Base-by-base conservation (phyloP, 495 filamentous ascomycete genomes). In the Xylaria sp. region DNA sequence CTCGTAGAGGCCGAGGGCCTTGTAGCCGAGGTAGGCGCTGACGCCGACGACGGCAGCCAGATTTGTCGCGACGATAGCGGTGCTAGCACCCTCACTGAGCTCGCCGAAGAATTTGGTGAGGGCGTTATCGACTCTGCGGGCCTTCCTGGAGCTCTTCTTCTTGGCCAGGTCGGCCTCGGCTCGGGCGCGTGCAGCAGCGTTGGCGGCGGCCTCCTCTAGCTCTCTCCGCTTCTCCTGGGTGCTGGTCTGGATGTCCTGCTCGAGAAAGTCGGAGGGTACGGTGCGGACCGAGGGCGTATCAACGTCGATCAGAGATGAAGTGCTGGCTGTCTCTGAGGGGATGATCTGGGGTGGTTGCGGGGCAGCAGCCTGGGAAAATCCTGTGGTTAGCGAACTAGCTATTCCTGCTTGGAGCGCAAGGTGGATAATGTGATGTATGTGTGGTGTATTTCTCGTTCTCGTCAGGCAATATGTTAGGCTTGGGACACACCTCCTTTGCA, bases 251-350 rank as follows among this genome's bases (percentile, higher is more conserved):
- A 93, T 78, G 15, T 88, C 86, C 69, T 90, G 87, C 67, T 89
- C 79, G 62, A 85, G 78, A 79, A 88, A 93, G 74, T 90, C 85
- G 5, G 92, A 85, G 21, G 91, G 90, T 0, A 93, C 92, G 21
- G 89, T 87, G 73, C 84, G 86, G 62, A 95, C 85, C 62, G 92
- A 90, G 15, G 91, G 90, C 2, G 85, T 83, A 82, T 95, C 92
- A 72, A 95, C 91, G 79, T 95, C 92, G 77, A 94, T 83, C 55
- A 95, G 86, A 41, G 89, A 92, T 14, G 86, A 80, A 17, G 82
- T 80, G 71, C 87, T 87, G 70, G 85, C 83, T 41, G 83, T 83
- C 75, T 90, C 87, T 69, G 85, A 85, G 71, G 86, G 82, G 74
- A 89, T 85, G 73, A 95, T 74, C 75, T 89, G 80, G 5, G 90